Base-by-base conservation (phyloP, 805 yeast species). In the Scheffersomyces amazonensis region DNA sequence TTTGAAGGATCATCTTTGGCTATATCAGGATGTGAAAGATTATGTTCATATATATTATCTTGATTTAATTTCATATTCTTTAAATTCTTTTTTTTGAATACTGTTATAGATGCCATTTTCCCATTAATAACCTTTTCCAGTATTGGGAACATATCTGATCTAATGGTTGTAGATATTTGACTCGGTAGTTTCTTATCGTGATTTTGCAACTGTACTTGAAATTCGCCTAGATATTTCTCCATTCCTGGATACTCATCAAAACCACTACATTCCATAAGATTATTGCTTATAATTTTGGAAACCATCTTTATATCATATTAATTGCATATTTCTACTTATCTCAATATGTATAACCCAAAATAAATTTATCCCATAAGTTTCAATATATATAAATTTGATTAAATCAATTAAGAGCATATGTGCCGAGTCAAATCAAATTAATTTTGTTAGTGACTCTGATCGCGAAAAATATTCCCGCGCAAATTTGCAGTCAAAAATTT, bases 71-170 rank as follows among this genome's bases (percentile, higher is more conserved):
- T 23, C 3, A 38, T 16, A 8, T 30, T 32, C n/a, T 29, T 30
- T 8, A 59, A 39, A 17, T 53, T 47, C 37, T 61, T 61, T 50
- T 54, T 56, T 36, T 60, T 56, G 41, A 61, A 61, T 12, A 60
- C 63, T 9, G 56, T 52, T 2, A 58, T 47, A 27, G 30, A 27
- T 13, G 30, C n/a, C 30, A 15, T 15, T 12, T 27, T 27, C n/a
- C n/a, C n/a, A n/a, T n/a, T n/a, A n/a, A n/a, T 16, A 2, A 9
- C 16, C 12, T 18, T n/a, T 8, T 16, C 12, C n/a, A 19, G 4
- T 15, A 13, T 29, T n/a, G n/a, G n/a, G 5, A 16, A 17, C 15
- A 21, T 21, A 16, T 23, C 24, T 20, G 27, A 27, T 16, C 28
- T 23, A 17, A 28, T 35, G 32, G 30, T 13, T 5, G 17, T 5